Conservation (phyloP, 768 basidiomycete species). For the Steccherinum ochraceum region DNA sequence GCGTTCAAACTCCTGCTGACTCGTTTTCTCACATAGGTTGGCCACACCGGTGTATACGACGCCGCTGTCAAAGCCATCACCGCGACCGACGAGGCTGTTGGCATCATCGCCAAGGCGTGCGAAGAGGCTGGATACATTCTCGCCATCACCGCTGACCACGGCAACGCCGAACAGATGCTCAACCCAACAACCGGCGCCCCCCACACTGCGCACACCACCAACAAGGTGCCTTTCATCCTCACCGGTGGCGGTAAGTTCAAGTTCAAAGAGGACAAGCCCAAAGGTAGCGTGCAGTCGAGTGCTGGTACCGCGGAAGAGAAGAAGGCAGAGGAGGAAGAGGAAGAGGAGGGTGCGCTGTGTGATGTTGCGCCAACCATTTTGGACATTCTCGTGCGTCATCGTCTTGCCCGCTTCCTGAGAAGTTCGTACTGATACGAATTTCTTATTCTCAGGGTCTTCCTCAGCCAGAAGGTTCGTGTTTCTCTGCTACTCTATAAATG, state of each 20-base stretch:
- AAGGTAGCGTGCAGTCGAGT: neutral
- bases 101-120: conserved; percentile 81
- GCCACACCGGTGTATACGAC: conserved; percentile 88
- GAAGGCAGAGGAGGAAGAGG: conserved; percentile 25
- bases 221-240: conserved; percentile 88
- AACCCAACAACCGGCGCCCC: conserved; percentile 79
- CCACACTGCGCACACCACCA: conserved; percentile 89
- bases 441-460: conserved; percentile 41
- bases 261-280: conserved; percentile 40
- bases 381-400: conserved; percentile 51
- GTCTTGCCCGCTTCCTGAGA: neutral
- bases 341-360: conserved; percentile 69
- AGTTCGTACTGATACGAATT: neutral
- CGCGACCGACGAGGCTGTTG: conserved; percentile 87
- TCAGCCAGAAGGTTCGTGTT: conserved; percentile 53
- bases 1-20: neutral
- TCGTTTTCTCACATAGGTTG: conserved; percentile 54
- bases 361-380: conserved; percentile 90
- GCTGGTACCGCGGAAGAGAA: conserved; percentile 29
- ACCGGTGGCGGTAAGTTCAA: conserved; percentile 54
- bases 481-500: neutral
- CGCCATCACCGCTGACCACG: conserved; percentile 88
- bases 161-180: conserved; percentile 93
- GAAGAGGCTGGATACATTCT: conserved; percentile 82
- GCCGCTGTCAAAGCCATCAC: conserved; percentile 86